These are phyloP conservation scores for Cardiosporidium cionae DNA, from an alignment of 169 alveolate species.

Conservation along the genomic window DNA sequence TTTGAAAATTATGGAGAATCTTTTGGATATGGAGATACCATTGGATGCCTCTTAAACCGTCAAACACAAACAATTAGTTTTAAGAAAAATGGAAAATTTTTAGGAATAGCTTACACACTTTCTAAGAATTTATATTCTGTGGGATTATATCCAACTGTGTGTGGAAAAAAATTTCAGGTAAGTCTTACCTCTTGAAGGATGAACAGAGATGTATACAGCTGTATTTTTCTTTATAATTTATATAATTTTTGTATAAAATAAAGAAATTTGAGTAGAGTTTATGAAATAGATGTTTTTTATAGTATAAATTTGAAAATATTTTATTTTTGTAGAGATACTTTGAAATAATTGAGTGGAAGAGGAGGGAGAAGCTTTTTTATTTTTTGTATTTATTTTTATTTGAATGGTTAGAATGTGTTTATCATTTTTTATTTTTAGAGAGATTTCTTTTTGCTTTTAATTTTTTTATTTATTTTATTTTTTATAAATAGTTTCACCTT, in stretches of 20 bases:
- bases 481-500: too few relatives aligned
- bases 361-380: too few relatives aligned
- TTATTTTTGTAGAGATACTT: too few relatives aligned
- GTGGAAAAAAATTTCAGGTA: constrained; percentile 4
- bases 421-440: too few relatives aligned
- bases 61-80: background rate
- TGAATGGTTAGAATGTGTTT: too few relatives aligned
- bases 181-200: background rate
- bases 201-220: background rate
- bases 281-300: too few relatives aligned
- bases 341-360: too few relatives aligned
- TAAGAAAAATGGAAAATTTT: background rate
- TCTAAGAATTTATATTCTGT: background rate
- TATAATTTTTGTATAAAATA: background rate
- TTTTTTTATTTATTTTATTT: too few relatives aligned
- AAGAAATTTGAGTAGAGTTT: too few relatives aligned
- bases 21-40: background rate
- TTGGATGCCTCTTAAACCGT: constrained; percentile 9
- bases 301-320: too few relatives aligned
- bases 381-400: too few relatives aligned
- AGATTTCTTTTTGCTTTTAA: too few relatives aligned
- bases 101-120: background rate
- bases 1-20: background rate
- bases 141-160: background rate
- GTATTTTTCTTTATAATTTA: background rate